Percentiles rank a stretch among this genome's conserved stretches.
Conservation (phyloP, 306 rosid genomes). For the Casuarina glauca region DNA sequence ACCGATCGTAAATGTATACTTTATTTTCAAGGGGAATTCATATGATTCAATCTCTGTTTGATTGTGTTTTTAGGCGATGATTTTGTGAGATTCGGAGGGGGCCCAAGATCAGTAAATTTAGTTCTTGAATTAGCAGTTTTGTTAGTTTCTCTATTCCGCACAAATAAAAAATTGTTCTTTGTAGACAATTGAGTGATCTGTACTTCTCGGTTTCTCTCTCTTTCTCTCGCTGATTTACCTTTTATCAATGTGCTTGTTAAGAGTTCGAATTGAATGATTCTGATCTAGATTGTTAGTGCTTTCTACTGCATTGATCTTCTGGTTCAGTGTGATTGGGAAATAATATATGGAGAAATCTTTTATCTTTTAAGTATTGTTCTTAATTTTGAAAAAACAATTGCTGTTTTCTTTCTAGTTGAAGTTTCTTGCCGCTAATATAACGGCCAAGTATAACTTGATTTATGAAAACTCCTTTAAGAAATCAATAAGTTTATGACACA, state of each 20-base stretch:
- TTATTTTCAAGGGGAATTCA: too few species aligned
- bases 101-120: background rate
- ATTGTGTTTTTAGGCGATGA: background rate
- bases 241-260: background rate
- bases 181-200: background rate
- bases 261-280: background rate
- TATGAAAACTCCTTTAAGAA: too few species aligned
- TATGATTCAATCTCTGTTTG: background rate
- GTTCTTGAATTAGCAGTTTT: background rate
- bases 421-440: background rate
- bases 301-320: too few species aligned
- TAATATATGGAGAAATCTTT: background rate
- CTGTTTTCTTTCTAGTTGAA: background rate
- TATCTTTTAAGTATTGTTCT: too few species aligned
- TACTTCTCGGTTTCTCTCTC: background rate
- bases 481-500: too few species aligned
- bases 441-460: background rate
- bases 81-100: background rate
- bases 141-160: background rate
- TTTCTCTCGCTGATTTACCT: background rate
- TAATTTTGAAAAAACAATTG: background rate
- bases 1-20: background rate
- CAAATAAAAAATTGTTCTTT: background rate
- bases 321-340: background rate
- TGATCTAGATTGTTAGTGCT: background rate